Conservation (phyloP, 495 filamentous ascomycete species). For the Astrothelium macrocarpum region DNA sequence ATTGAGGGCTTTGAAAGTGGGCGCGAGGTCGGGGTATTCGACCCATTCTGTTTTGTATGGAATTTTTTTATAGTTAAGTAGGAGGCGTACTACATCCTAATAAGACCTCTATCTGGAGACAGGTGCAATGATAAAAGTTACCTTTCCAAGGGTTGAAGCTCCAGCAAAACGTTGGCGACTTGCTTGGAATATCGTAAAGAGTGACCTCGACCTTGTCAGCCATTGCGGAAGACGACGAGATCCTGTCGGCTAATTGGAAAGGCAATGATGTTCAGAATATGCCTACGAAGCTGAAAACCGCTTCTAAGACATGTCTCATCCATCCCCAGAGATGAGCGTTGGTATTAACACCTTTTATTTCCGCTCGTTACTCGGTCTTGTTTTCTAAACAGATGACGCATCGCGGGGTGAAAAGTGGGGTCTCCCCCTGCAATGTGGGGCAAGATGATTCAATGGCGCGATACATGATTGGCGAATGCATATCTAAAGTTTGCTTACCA, state of each 20-base stretch:
- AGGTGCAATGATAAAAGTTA: neutral
- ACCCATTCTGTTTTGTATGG: conserved; percentile 55
- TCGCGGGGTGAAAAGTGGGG: neutral
- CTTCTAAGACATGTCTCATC: neutral
- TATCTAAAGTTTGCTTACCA: too few relatives aligned
- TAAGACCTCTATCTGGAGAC: neutral
- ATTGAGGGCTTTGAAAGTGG: conserved; percentile 35
- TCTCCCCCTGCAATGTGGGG: neutral
- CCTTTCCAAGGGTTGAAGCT: neutral
- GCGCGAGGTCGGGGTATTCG: conserved; percentile 52
- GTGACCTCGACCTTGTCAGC: neutral
- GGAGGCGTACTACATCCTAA: conserved; percentile 39
- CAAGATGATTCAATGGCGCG: neutral
- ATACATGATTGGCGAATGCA: neutral
- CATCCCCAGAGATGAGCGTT: neutral
- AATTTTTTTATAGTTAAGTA: conserved; percentile 51
- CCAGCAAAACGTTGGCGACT: neutral
- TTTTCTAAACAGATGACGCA: neutral
- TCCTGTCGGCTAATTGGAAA: neutral
- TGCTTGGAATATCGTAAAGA: neutral
- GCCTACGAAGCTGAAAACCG: neutral
- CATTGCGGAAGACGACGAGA: neutral
- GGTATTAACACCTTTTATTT: neutral
- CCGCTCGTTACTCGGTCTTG: neutral
- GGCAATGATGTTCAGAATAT: neutral